phyloP scores from a whole-genome alignment of 2,329 filamentous ascomycete species.

The Aspergillus versicolor region DNA sequence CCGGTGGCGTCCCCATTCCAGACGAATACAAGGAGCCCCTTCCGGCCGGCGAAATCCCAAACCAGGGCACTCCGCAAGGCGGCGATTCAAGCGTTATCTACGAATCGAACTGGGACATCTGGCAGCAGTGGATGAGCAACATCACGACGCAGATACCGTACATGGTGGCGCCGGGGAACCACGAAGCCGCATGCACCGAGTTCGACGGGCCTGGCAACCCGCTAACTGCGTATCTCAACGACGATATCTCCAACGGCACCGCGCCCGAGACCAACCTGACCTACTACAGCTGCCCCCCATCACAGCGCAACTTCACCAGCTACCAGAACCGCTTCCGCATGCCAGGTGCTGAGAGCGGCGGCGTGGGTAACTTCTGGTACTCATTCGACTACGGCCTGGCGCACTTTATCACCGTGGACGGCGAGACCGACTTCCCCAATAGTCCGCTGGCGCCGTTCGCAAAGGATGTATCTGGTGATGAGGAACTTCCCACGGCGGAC shows the following conservation, averaged over 20 bases:
- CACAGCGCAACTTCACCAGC: conserved; percentile 54
- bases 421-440: conserved; percentile 52
- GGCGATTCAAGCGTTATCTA: conserved; percentile 53
- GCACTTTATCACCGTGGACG: conserved; percentile 51
- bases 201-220: conserved; percentile 48
- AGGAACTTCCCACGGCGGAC: conserved; percentile 31
- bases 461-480: conserved; percentile 27
- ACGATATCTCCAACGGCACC: conserved; percentile 46
- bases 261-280: conserved; percentile 39
- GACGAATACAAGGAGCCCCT: conserved; percentile 47
- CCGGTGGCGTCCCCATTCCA: conserved; percentile 33
- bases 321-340: conserved; percentile 54
- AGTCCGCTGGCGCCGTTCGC: conserved; percentile 49
- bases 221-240: conserved; percentile 49
- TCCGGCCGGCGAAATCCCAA: conserved; percentile 45
- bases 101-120: conserved; percentile 54
- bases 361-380: conserved; percentile 56
- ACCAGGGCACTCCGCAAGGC: conserved; percentile 48
- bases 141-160: conserved; percentile 48
- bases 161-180: conserved; percentile 54
- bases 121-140: conserved; percentile 51
- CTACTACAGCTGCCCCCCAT: conserved; percentile 54
- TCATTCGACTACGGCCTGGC: conserved; percentile 56
- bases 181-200: conserved; percentile 51
- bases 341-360: conserved; percentile 49